Percentiles rank a stretch among this genome's conserved stretches.
Evolutionary conservation across 2,329 filamentous ascomycete species (phyloP).

Genomic region (Diplodia intermedia): DNA sequence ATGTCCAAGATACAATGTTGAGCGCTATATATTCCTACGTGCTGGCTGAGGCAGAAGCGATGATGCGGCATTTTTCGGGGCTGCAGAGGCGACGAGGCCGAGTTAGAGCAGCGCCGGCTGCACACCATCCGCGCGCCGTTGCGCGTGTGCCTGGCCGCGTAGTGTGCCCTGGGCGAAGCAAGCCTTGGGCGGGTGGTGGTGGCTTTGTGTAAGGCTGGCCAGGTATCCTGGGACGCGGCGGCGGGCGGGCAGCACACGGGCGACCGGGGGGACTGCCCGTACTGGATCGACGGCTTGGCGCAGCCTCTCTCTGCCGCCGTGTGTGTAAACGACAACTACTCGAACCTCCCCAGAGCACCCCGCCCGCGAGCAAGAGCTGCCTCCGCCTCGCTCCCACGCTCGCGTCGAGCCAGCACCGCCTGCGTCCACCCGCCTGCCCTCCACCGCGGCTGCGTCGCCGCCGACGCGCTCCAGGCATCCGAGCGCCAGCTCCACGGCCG

Average conservation of each 20-base stretch:
- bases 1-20: background rate
- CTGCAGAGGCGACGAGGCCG: background rate
- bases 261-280: slow-evolving; percentile 7
- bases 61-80: slow-evolving; percentile 28
- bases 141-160: background rate
- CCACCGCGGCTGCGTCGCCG: slow-evolving; percentile 19
- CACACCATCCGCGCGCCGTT: background rate
- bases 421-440: slow-evolving; percentile 9
- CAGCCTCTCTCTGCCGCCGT: slow-evolving; percentile 20
- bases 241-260: slow-evolving; percentile 10
- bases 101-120: background rate
- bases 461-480: slow-evolving; percentile 20
- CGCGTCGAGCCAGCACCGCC: slow-evolving; percentile 19
- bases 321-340: slow-evolving; percentile 16
- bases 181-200: slow-evolving; percentile 8
- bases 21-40: background rate
- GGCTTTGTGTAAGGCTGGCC: slow-evolving; percentile 13
- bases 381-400: background rate
- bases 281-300: slow-evolving; percentile 25
- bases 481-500: slow-evolving; percentile 30
- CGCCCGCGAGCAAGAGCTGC: slow-evolving; percentile 3
- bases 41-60: slow-evolving; percentile 11
- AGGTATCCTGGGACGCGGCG: slow-evolving; percentile 2
- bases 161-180: background rate
- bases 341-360: slow-evolving; percentile 10